Conservation (phyloP, 441 rosid species). For the Erodium texanum region DNA sequence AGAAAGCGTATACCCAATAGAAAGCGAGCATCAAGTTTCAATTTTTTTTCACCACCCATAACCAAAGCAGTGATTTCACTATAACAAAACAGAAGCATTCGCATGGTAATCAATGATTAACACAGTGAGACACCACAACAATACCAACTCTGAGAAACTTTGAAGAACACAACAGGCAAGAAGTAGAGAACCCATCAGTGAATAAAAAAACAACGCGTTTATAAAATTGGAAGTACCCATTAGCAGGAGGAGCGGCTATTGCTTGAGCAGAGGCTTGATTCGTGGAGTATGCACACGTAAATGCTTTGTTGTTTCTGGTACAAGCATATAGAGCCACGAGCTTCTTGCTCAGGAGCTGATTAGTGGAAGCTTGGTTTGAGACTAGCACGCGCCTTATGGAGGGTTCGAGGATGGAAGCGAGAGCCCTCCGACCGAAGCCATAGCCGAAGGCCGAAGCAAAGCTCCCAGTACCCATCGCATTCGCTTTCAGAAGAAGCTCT, state of each 20-base stretch:
- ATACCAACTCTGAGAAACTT: neutral
- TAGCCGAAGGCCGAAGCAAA: constrained; percentile 41
- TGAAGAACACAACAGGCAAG: too few relatives aligned
- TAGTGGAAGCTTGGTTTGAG: constrained; percentile 10
- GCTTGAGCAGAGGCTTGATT: constrained; percentile 20
- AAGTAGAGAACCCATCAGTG: neutral
- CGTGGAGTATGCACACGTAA: constrained; percentile 30
- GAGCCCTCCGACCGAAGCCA: constrained; percentile 25
- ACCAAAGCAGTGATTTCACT: neutral
- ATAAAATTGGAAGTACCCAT: constrained; percentile 35
- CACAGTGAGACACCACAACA: neutral
- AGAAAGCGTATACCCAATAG: neutral
- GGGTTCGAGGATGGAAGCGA: constrained; percentile 23
- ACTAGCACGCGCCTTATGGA: constrained; percentile 33
- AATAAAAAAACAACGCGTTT: neutral
- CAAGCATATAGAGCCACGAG: constrained; percentile 16
- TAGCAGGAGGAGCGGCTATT: constrained; percentile 26
- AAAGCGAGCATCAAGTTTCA: neutral
- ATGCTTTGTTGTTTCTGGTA: constrained; percentile 27
- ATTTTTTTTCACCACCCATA: neutral
- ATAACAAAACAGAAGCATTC: neutral
- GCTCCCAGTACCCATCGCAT: constrained; percentile 25
- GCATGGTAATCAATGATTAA: neutral
- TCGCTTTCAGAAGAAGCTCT: neutral
- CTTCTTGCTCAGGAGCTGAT: constrained; percentile 12